Conservation (phyloP, 179 eudicot species). For the Beta corolliflora region DNA sequence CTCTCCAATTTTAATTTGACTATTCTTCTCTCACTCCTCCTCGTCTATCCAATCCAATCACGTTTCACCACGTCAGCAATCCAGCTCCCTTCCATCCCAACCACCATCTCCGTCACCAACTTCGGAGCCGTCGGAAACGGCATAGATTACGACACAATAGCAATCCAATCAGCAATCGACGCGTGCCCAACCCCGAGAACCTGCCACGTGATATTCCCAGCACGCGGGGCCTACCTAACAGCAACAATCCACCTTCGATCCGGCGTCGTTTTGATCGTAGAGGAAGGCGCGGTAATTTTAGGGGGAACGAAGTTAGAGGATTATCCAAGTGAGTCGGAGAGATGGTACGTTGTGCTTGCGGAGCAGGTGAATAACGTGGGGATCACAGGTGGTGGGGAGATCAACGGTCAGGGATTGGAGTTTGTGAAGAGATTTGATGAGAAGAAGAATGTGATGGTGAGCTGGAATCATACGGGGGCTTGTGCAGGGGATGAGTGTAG, state of each 20-base stretch:
- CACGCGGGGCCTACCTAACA: constrained; percentile 73
- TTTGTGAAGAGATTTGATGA: constrained; percentile 72
- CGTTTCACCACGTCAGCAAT: constrained; percentile 29
- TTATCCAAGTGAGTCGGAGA: constrained; percentile 48
- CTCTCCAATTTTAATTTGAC: background rate
- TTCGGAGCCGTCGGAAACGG: constrained; percentile 79
- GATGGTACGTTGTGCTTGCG: constrained; percentile 90
- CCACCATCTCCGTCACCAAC: constrained; percentile 62
- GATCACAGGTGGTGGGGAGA: constrained; percentile 87
- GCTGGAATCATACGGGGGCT: constrained; percentile 82
- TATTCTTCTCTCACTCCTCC: constrained; percentile 25
- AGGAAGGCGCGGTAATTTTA: constrained; percentile 50
- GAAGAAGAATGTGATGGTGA: constrained; percentile 95
- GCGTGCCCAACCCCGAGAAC: constrained; percentile 46
- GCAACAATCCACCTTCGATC: constrained; percentile 66
- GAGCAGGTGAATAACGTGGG: constrained; percentile 80
- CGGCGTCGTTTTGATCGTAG: constrained; percentile 62
- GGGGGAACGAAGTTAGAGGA: constrained; percentile 71
- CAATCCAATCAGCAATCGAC: constrained; percentile 87
- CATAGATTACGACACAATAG: constrained; percentile 61
- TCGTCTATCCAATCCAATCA: constrained; percentile 29
- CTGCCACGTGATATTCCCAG: constrained; percentile 69
- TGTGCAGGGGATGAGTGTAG: constrained; percentile 89
- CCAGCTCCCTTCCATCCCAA: constrained; percentile 20
- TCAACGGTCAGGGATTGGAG: constrained; percentile 81